These are phyloP conservation scores for Apodospora peruviana DNA, from an alignment of 495 filamentous ascomycete genomes.

Conservation along the genomic window DNA sequence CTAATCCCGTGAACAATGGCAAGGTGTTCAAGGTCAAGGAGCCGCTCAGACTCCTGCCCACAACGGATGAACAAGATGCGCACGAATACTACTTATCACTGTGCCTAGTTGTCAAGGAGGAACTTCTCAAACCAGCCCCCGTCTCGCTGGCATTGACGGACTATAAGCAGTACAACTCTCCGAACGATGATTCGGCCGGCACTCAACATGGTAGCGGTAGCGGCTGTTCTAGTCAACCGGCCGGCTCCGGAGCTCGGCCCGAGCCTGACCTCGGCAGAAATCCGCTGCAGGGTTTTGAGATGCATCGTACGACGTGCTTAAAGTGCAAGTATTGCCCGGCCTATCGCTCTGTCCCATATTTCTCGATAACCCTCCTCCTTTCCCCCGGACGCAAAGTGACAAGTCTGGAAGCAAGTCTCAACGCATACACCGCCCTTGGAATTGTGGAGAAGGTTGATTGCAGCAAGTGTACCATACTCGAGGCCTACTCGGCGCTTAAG, in stretches of 20 bases:
- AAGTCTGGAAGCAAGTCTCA: conserved; percentile 70
- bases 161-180: conserved; percentile 21
- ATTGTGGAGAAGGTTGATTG: conserved; percentile 85
- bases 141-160: conserved; percentile 32
- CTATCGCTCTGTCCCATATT: conserved; percentile 84
- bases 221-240: conserved; percentile 37
- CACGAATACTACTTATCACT: conserved; percentile 96
- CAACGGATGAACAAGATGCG: conserved; percentile 95
- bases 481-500: neutral
- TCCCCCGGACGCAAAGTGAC: conserved; percentile 48
- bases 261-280: conserved; percentile 28
- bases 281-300: conserved; percentile 82
- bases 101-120: conserved; percentile 79
- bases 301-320: conserved; percentile 85
- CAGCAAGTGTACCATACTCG: conserved; percentile 77
- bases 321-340: conserved; percentile 82
- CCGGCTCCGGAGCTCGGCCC: conserved; percentile 14
- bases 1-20: conserved; percentile 60
- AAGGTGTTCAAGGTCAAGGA: conserved; percentile 70
- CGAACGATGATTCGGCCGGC: conserved; percentile 33
- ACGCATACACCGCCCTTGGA: conserved; percentile 80
- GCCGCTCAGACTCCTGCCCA: conserved; percentile 79
- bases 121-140: conserved; percentile 48
- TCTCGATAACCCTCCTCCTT: conserved; percentile 82
- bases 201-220: conserved; percentile 45